Evolutionary conservation across 2,329 filamentous ascomycete species (phyloP), one percentile per base, ranked within the genome.

Genomic region (Lecanoromycetidae sp.): DNA sequence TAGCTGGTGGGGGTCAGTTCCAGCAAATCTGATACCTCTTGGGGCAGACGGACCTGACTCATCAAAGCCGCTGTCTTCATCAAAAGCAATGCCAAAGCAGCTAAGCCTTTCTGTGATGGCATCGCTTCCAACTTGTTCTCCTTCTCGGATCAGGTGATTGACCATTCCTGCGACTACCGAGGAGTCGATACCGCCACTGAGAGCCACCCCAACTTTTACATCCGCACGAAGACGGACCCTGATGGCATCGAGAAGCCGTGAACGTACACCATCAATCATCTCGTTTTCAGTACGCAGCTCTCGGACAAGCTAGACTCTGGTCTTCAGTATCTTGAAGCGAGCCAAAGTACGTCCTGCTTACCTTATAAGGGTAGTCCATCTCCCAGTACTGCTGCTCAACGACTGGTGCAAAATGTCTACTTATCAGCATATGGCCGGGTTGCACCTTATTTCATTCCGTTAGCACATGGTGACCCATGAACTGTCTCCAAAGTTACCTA

Each of bases 151-250:
- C 1, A 78, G 63, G 50, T 77, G 63, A 1, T 67, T 69, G 2
- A 71, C 68, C 54, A 79, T 76, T 3, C 76, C 75, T 6, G 75
- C 75, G 19, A 79, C 60, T 1, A 68, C 64, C 0, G 74, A 77
- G 0, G 72, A 76, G 56, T 79, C 75, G 40, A 79, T 68, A 1
- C 76, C 76, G 4, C 76, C 75, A 19, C 67, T 72, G 0, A 79
- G 61, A 48, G 75, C 78, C 43, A 79, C 62, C 2, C 72, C 76
- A 3, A 79, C 63, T 0, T 73, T 72, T 0, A 78, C 76, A 56
- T 79, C 76, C 1, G 75, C 75, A 13, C 69, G 65, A 8, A 79
- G 61, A 4, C 75, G 69, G 15, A 75, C 53, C n/a, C 66, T 66
- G 9, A 78, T 62, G 0, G 74, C 65, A 26, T 78, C 72, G 1